Percentiles rank a stretch among this genome's conserved stretches.
Conservation (phyloP, 805 yeast genomes). For the Barnettozyma salicaria region DNA sequence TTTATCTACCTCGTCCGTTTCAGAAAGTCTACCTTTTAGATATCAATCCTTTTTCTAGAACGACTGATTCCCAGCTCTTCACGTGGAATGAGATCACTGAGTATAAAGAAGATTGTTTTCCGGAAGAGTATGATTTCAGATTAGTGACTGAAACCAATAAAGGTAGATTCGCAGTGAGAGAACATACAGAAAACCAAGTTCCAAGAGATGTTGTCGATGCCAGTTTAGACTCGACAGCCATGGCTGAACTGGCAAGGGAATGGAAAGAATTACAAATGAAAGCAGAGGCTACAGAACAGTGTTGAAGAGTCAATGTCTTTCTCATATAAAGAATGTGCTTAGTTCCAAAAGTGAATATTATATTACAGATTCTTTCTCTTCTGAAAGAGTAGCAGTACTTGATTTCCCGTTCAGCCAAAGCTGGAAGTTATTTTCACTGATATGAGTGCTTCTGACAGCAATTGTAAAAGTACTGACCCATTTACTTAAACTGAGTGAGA, state of each 20-base stretch:
- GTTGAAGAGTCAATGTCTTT: too few species aligned
- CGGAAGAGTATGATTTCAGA: constrained; percentile 45
- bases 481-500: too few species aligned
- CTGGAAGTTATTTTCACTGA: too few species aligned
- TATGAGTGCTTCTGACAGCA: too few species aligned
- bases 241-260: constrained; percentile 60
- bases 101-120: constrained; percentile 22
- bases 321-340: too few species aligned
- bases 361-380: too few species aligned
- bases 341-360: too few species aligned
- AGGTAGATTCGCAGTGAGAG: constrained; percentile 72
- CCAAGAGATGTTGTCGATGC: constrained; percentile 92
- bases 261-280: constrained; percentile 43
- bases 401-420: too few species aligned
- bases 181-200: constrained; percentile 84
- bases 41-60: constrained; percentile 76
- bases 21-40: constrained; percentile 66
- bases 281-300: constrained; percentile 10
- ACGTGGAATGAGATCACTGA: constrained; percentile 75
- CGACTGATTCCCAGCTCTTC: constrained; percentile 71
- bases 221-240: constrained; percentile 55
- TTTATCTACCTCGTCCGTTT: constrained; percentile 75
- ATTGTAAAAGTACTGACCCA: too few species aligned
- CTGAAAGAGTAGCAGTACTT: too few species aligned
- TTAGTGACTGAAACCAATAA: constrained; percentile 63